Evolutionary conservation across 306 rosid genomes (phyloP), one percentile per base, ranked within the genome.

Genomic region (Malus fusca): DNA sequence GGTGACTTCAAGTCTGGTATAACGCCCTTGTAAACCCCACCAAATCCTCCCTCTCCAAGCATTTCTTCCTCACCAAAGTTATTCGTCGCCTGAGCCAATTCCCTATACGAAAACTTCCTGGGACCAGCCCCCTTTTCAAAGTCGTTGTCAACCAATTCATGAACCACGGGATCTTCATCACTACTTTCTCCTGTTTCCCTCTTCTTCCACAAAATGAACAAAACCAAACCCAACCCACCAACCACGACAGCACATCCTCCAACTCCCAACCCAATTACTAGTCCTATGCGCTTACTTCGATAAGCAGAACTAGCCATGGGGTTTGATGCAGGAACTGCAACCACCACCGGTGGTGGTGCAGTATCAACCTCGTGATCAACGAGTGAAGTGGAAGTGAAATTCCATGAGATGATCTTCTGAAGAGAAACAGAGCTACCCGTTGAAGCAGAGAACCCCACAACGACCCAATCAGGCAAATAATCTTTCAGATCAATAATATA

Each of bases 11-110:
- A 35, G 5, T 76, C 77, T 59, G 53, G 66, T 10, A 83, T 26
- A 11, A 73, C 66, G 1, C 90, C 90, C 77, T 48, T 79, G 28
- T 84, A 86, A 13, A 86, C 86, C 30, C 77, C 52, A 46, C 52
- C 52, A 13, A 46, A 46, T 13, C 52, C 52, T 46, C 52, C 52
- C 18, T 46, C 52, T 2, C 84, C 88, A 19, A 87, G 84, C 72
- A 78, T 86, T 6, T 73, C 58, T 17, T n/a, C n/a, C 71, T 81
- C 81, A 19, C 66, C 68, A 59, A 86, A 83, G 40, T 83, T 81
- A 75, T 77, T 70, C 3, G 87, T 81, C 4, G 90, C 87, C n/a
- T 15, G 28, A 15, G 25, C 78, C 18, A 69, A 48, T 31, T 48
- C 43, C 18, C 3, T 26, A 0, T 48, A 69, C 0, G 73, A 26